These are phyloP conservation scores for Boletus vermiculosoides DNA, from an alignment of 768 basidiomycete genomes.

Conservation along the genomic window DNA sequence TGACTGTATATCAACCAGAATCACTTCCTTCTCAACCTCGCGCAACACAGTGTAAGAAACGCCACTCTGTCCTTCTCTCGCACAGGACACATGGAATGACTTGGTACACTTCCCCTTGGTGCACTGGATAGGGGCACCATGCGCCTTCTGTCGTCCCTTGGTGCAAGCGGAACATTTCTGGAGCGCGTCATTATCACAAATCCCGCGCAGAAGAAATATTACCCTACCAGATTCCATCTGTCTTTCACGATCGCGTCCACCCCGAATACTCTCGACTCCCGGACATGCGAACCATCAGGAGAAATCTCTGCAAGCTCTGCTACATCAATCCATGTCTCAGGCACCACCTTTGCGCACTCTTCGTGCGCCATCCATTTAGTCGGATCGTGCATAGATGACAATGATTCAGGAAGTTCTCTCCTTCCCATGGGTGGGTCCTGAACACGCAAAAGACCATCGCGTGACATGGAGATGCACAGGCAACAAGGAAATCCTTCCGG, in stretches of 20 bases:
- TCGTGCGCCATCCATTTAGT: conserved; percentile 76
- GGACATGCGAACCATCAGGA: conserved; percentile 34
- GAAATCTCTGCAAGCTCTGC: conserved; percentile 39
- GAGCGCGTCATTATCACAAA: not conserved
- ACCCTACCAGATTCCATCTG: conserved; percentile 85
- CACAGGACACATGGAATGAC: conserved; percentile 93
- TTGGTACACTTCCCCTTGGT: conserved; percentile 92
- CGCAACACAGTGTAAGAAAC: conserved; percentile 61
- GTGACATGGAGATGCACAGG: conserved; percentile 56
- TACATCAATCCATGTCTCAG: conserved; percentile 90
- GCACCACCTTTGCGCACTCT: conserved; percentile 74
- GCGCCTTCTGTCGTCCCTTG: conserved; percentile 61
- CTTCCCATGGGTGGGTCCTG: conserved; percentile 61
- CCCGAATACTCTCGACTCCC: conserved; percentile 68
- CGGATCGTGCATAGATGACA: conserved; percentile 21
- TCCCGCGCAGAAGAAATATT: not conserved
- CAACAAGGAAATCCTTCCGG: conserved; percentile 63
- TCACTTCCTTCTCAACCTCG: conserved; percentile 80
- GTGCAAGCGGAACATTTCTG: conserved; percentile 91
- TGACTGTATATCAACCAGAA: conserved; percentile 49
- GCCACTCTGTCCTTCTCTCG: conserved; percentile 50
- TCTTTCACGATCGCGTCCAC: conserved; percentile 87
- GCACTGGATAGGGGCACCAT: conserved; percentile 88
- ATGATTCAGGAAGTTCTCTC: conserved; percentile 48
- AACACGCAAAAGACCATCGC: conserved; percentile 59